Evolutionary conservation across 2,329 filamentous ascomycete species (phyloP).

Genomic region (Trichoderma pleuroti): DNA sequence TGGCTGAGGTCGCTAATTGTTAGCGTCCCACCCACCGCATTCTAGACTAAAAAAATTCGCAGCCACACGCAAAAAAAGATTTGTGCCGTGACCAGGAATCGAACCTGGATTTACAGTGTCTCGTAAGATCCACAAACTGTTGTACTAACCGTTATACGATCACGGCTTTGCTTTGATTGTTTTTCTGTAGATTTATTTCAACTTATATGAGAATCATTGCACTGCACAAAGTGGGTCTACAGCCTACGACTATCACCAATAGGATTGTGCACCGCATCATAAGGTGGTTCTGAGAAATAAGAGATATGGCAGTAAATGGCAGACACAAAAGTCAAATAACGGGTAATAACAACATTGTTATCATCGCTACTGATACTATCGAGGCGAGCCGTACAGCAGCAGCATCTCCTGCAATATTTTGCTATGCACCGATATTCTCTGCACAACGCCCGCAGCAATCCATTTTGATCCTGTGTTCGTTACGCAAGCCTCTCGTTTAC

Average conservation of each 20-base stretch:
- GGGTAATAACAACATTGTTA: background rate
- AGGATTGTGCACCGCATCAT: background rate
- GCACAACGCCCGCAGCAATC: background rate
- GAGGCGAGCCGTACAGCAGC: no score
- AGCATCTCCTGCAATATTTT: background rate
- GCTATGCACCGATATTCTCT: background rate
- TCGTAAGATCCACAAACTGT: slow-evolving; percentile 29
- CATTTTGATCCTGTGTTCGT: background rate
- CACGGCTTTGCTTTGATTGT: slow-evolving; percentile 20
- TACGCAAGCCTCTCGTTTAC: background rate
- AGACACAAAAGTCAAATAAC: background rate
- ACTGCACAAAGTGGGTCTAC: background rate
- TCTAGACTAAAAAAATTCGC: background rate
- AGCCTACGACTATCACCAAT: background rate
- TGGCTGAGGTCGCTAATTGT: background rate
- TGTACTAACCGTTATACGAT: slow-evolving; percentile 32
- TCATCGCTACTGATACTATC: no score
- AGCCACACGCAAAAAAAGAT: slow-evolving; percentile 8
- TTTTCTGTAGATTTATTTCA: no score
- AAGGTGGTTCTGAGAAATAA: background rate
- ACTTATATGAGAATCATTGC: background rate
- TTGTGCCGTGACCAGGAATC: slow-evolving; percentile 26
- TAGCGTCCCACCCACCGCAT: background rate
- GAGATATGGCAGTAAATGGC: background rate
- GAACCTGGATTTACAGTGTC: slow-evolving; percentile 32